phyloP scores from a whole-genome alignment of 1,284 basidiomycete genomes.

The Rugosomyces carneus region DNA sequence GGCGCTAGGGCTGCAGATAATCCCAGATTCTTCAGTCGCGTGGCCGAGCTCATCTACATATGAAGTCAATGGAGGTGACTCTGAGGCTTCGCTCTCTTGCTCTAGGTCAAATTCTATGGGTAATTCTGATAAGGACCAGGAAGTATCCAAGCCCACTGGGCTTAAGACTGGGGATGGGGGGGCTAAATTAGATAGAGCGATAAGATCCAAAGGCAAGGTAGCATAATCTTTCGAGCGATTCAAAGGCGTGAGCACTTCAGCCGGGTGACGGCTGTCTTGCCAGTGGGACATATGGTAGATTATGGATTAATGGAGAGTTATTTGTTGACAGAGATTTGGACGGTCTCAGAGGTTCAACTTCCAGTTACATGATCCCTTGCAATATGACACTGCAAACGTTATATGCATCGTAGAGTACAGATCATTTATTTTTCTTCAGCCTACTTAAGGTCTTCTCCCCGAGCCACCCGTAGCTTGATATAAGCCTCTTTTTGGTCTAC shows the following conservation, averaged over 20 bases:
- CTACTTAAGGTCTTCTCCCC: conserved; percentile 7
- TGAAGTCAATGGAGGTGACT: not conserved
- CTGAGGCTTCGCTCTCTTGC: conserved; percentile 2
- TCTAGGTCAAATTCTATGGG: conserved; percentile 37
- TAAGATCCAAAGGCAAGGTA: conserved; percentile 29
- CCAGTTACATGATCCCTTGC: not conserved
- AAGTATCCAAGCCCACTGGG: conserved; percentile 31
- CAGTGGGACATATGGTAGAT: not conserved
- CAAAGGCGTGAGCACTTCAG: conserved; percentile 1
- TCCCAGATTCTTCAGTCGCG: not conserved
- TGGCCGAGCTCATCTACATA: not conserved
- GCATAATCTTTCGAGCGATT: conserved; percentile 13
- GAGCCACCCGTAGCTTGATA: conserved; percentile 14
- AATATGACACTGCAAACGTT: not conserved
- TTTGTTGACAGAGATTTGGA: not conserved
- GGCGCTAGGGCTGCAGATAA: conserved; percentile 12
- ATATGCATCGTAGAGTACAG: not conserved
- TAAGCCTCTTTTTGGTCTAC: conserved; percentile 25
- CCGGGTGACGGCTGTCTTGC: not conserved
- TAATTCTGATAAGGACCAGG: conserved; percentile 47
- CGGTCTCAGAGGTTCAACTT: not conserved
- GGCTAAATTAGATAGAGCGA: conserved; percentile 35
- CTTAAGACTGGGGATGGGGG: conserved; percentile 46
- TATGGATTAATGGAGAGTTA: not conserved
- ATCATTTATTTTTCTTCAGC: not conserved